Conservation (phyloP, 2,329 filamentous ascomycete genomes). For the Tolypocladium paradoxum region DNA sequence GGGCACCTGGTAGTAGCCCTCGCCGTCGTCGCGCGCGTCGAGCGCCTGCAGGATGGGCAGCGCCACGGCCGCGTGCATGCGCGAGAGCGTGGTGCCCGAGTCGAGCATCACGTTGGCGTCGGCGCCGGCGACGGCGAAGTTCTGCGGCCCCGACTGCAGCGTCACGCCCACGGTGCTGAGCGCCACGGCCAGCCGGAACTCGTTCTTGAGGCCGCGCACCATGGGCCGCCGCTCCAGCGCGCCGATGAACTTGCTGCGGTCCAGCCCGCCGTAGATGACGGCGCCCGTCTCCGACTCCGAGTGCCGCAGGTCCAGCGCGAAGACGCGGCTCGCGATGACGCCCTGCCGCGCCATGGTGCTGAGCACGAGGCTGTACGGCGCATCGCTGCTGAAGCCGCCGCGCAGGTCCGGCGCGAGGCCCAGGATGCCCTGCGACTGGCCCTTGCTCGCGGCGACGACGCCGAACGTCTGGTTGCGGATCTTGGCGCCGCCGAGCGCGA, state of each 20-base stretch:
- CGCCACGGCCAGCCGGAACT: slow-evolving; percentile 24
- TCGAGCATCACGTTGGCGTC: slow-evolving; percentile 38
- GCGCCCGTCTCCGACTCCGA: slow-evolving; percentile 31
- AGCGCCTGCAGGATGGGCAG: slow-evolving; percentile 31
- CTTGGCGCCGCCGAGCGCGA: slow-evolving; percentile 31
- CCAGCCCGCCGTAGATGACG: slow-evolving; percentile 42
- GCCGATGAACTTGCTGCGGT: slow-evolving; percentile 40
- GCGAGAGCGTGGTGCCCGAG: slow-evolving; percentile 39
- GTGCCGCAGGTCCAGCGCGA: slow-evolving; percentile 39
- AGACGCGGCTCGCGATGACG: slow-evolving; percentile 37
- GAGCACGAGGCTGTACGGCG: slow-evolving; percentile 42
- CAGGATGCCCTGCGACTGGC: slow-evolving; percentile 40
- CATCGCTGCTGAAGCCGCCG: slow-evolving; percentile 23
- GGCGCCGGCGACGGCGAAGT: slow-evolving; percentile 13
- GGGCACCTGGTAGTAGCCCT: slow-evolving; percentile 33
- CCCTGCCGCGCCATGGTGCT: slow-evolving; percentile 36
- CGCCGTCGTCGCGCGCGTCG: slow-evolving; percentile 24
- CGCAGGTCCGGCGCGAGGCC: slow-evolving; percentile 34
- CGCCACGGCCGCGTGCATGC: slow-evolving; percentile 33
- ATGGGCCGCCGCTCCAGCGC: slow-evolving; percentile 31
- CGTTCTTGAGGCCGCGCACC: slow-evolving; percentile 23
- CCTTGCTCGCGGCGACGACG: slow-evolving; percentile 30
- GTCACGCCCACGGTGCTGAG: slow-evolving; percentile 21
- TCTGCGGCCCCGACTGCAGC: slow-evolving; percentile 9
- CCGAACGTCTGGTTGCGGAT: slow-evolving; percentile 39